Evolutionary conservation across 176 grass and related monocot genomes (phyloP).

Genomic region (Raddia guianensis): DNA sequence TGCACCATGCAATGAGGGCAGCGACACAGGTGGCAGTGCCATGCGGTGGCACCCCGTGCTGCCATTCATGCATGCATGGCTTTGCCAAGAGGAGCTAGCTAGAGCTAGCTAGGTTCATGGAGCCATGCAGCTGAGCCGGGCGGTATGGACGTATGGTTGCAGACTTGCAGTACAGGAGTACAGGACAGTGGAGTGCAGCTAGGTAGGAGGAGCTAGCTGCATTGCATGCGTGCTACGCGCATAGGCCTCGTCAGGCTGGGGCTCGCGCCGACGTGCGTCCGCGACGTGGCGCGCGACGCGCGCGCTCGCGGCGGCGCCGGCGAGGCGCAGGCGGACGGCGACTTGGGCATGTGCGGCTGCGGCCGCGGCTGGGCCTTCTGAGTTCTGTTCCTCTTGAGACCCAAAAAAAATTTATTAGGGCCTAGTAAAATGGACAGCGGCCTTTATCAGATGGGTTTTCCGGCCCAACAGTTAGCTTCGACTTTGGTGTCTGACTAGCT

Average conservation of each 20-base stretch:
- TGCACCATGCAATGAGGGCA: background rate
- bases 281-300: constrained; percentile 25
- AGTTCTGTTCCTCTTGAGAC: background rate
- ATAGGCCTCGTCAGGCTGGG: constrained; percentile 28
- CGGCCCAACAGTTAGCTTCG: no score
- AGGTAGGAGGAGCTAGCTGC: background rate
- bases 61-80: background rate
- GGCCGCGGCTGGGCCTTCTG: background rate
- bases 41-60: background rate
- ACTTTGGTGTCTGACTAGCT: no score
- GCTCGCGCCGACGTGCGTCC: background rate
- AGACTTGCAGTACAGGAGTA: background rate
- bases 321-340: background rate
- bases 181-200: background rate
- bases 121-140: background rate
- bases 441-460: no score
- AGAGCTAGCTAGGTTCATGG: background rate
- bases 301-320: constrained; percentile 18
- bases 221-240: constrained; percentile 5
- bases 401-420: background rate
- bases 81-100: background rate
- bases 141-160: constrained; percentile 26
- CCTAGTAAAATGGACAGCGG: background rate
- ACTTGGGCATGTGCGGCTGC: background rate
- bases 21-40: background rate